phyloP scores from a whole-genome alignment of 2,329 filamentous ascomycete species.

The Fusarium liriodendri region DNA sequence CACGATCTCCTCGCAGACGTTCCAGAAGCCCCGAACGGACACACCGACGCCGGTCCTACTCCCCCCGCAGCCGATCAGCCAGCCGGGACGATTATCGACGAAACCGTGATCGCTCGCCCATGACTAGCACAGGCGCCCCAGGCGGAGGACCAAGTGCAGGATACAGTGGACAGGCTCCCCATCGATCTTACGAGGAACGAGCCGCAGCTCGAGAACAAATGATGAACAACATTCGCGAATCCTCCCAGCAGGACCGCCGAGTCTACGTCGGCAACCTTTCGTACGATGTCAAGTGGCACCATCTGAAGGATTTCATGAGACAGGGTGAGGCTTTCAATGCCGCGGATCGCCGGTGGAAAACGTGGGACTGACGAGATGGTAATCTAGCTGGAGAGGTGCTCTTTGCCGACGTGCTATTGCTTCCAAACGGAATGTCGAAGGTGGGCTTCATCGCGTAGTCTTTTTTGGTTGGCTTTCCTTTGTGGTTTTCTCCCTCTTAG shows the following conservation, averaged over 20 bases:
- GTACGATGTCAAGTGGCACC: conserved; percentile 99
- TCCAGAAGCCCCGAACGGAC: conserved; percentile 84
- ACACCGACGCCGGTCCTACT: conserved; percentile 80
- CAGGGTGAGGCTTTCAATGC: conserved; percentile 77
- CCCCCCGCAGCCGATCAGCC: conserved; percentile 79
- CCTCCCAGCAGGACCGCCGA: conserved; percentile 97
- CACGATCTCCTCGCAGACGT: conserved; percentile 81
- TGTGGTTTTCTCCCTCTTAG: conserved; percentile 72
- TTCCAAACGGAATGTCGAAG: conserved; percentile 99
- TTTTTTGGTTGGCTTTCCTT: conserved; percentile 83
- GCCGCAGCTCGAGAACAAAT: conserved; percentile 88
- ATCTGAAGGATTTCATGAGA: conserved; percentile 99
- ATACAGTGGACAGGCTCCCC: conserved; percentile 69
- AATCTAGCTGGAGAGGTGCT: conserved; percentile 93
- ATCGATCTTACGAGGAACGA: conserved; percentile 87
- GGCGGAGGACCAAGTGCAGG: conserved; percentile 77
- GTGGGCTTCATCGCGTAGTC: conserved; percentile 95
- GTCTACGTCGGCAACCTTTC: conserved; percentile 99
- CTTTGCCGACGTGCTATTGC: conserved; percentile 98
- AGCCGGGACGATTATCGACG: conserved; percentile 83
- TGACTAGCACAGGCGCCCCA: conserved; percentile 78
- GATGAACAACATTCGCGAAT: conserved; percentile 94
- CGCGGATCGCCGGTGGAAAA: conserved; percentile 42
- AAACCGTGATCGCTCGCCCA: conserved; percentile 82
- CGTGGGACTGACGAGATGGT: conserved; percentile 53